Evolutionary conservation across 73 alveolate genomes (phyloP), one percentile per base, ranked within the genome.

Genomic region (Paramecium sonneborni): DNA sequence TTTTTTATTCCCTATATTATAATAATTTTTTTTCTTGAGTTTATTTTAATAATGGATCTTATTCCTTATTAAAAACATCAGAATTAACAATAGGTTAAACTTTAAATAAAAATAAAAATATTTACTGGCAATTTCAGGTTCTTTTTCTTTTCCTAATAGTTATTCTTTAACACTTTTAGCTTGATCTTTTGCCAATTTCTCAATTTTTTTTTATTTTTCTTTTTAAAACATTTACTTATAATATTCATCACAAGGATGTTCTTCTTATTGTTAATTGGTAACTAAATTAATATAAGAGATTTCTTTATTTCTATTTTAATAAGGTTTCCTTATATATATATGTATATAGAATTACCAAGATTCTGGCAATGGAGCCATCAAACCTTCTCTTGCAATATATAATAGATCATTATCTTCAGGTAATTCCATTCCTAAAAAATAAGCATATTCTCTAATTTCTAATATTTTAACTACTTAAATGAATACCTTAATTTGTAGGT

Each of bases 191-290:
- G 76, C 96, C 37, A 85, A 72, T 90, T 94, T 95, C 69, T 92
- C 85, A 24, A 92, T 30, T 58, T 41, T 35, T 44, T 92, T 92
- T 30, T 57, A 70, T 79, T 86, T 94, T 52, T 94, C 98, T 55
- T 92, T 55, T 23, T 38, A 34, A 92, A 79, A 93, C 92, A 93
- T 76, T 57, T 91, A 58, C 91, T 92, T 92, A 48, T 97, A 96
- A 93, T 93, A 93, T 85, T 93, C 97, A 88, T 97, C 99, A 85
- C 98, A 96, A 0, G 99, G 99, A 88, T 97, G 98, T 68, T 96
- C 98, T 82, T 93, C 95, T n/a, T 93, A 52, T 62, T 85, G 43
- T 58, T 92, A 95, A 18, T 92, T 74, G n/a, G 99, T 93, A 20
- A 91, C 88, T 70, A 95, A 93, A 91, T 97, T 97, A 46, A 91